A percentile compares a stretch with the other conserved stretches of the same genome.
These are phyloP conservation scores for Arthrobotrys sinensis DNA, from an alignment of 2,329 filamentous ascomycete species.

Conservation along the genomic window DNA sequence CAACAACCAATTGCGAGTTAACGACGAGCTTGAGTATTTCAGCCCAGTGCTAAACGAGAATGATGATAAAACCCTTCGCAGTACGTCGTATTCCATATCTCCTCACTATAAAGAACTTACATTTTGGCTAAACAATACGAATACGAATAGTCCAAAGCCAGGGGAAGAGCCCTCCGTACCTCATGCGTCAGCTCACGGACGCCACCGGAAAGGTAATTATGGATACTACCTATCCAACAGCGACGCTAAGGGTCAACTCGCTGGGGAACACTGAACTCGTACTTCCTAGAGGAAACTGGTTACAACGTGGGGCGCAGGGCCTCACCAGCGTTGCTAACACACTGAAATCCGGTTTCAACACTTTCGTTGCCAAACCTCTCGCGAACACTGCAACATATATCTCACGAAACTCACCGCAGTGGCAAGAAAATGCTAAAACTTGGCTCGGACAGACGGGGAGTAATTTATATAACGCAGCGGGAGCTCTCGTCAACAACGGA, in stretches of 20 bases:
- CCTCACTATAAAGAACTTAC: background rate
- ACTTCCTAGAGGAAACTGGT: slow-evolving; percentile 38
- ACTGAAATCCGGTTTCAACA: background rate
- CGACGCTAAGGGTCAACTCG: slow-evolving; percentile 29
- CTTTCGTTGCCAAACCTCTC: slow-evolving; percentile 4
- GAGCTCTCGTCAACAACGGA: background rate
- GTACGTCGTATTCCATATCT: slow-evolving; percentile 10
- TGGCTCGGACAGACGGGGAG: background rate
- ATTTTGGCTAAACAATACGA: background rate
- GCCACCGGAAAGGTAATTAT: background rate
- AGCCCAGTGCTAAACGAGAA: slow-evolving; percentile 3
- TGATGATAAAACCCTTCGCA: slow-evolving; percentile 22
- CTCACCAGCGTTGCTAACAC: slow-evolving; percentile 27
- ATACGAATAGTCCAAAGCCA: slow-evolving; percentile 36
- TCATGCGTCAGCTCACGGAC: slow-evolving; percentile 29
- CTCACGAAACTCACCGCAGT: background rate
- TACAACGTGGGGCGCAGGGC: slow-evolving; percentile 28
- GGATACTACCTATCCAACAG: slow-evolving; percentile 24
- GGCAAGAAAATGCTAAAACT: background rate
- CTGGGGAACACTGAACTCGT: slow-evolving; percentile 36
- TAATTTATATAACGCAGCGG: background rate
- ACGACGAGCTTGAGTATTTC: slow-evolving; percentile 49
- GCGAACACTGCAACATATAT: slow-evolving; percentile 17
- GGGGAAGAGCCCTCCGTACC: background rate
- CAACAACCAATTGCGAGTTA: slow-evolving; percentile 24